A percentile compares a stretch with the other conserved stretches of the same genome.
Evolutionary conservation across 1,284 basidiomycete genomes (phyloP).

Genomic region (Sporisorium sorghi): DNA sequence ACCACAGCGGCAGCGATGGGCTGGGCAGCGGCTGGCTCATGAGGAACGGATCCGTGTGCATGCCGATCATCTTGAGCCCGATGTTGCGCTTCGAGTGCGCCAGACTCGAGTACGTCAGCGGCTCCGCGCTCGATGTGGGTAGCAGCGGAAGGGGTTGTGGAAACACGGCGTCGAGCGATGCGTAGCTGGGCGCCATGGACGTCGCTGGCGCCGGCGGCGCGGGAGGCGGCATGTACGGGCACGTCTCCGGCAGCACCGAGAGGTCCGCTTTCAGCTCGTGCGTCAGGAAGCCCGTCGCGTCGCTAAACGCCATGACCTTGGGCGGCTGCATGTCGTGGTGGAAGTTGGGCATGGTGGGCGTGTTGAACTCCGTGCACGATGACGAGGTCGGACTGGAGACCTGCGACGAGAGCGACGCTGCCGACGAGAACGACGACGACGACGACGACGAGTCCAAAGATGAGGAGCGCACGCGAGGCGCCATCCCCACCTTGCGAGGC

Average conservation of each 20-base stretch:
- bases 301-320: not conserved
- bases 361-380: slow-evolving; percentile 30
- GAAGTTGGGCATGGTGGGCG: slow-evolving; percentile 23
- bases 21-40: slow-evolving; percentile 43
- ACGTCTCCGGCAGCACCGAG: not conserved
- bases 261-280: slow-evolving; percentile 9
- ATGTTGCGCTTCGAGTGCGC: slow-evolving; percentile 15
- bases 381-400: slow-evolving; percentile 29
- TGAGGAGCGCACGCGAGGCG: slow-evolving; percentile 15
- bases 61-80: slow-evolving; percentile 28
- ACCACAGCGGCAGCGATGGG: slow-evolving; percentile 18
- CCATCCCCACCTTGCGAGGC: not conserved
- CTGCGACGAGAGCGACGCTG: slow-evolving; percentile 19
- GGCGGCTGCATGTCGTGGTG: slow-evolving; percentile 2
- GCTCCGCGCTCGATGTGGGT: slow-evolving; percentile 4
- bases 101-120: slow-evolving; percentile 23
- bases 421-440: slow-evolving; percentile 12
- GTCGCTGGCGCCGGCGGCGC: not conserved
- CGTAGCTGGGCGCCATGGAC: slow-evolving; percentile 14
- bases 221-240: slow-evolving; percentile 7
- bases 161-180: slow-evolving; percentile 2
- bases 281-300: not conserved
- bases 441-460: slow-evolving; percentile 26
- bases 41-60: slow-evolving; percentile 43
- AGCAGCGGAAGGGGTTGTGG: not conserved